Evolutionary conservation across 257 asterid species (phyloP), one percentile per base, ranked within the genome.

Genomic region (Nicotiana tabacum): DNA sequence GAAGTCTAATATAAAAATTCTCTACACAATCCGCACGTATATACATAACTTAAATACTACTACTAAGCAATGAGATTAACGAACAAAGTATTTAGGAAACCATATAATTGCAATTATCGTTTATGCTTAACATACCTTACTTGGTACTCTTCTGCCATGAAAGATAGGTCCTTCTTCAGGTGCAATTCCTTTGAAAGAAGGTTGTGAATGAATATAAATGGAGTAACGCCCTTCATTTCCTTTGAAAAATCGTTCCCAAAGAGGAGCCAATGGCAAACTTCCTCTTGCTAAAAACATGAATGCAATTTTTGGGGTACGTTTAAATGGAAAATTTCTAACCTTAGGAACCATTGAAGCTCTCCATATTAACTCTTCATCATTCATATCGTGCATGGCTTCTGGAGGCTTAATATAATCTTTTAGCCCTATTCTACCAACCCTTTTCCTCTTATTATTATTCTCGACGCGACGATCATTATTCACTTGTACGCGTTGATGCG

Each of bases 281-380:
- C 90, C 89, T 81, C 91, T 89, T 0, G 89, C 90, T 15, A 95
- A 89, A 68, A 92, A 95, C 98, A 95, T 89, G 86, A 93, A 95
- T 0, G 99, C 97, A 2, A 93, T 89, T 74, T 95, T 95, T 0
- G 94, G 97, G 9, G 89, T 89, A 1, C 91, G 87, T 0, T 82
- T 65, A 78, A 87, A 91, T 4, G 99, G 98, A 16, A 43, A 84
- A 4, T 46, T 85, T 0, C 1, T 3, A 0, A 87, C 66, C 79
- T 78, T 85, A 0, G 98, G 93, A 68, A 84, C 86, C 94, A 95
- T 87, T 16, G 99, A 93, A 62, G 98, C 98, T 76, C 95, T 84
- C 98, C 98, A 95, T 0, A 95, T 83, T 83, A 95, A 77, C 77
- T 93, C 97, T 21, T 88, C 87, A 1, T 95, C 98, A 1, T 69